Evolutionary conservation across 495 filamentous ascomycete genomes (phyloP).

Genomic region (Aspergillus incahuasiensis): DNA sequence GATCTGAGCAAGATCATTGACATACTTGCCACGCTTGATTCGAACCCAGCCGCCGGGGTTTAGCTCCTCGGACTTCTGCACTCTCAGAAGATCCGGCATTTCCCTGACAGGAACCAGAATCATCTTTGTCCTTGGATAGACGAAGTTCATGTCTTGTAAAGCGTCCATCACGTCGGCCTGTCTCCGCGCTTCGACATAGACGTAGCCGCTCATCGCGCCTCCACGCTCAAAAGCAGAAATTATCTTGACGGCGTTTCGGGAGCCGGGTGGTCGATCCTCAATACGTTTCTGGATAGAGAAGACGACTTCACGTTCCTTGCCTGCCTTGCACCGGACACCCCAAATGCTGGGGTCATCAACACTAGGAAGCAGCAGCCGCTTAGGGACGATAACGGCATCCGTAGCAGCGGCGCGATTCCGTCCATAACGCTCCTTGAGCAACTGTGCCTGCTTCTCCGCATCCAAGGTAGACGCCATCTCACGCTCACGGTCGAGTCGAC

Average conservation of each 20-base stretch:
- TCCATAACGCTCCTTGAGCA: constrained; percentile 79
- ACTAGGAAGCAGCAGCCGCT: constrained; percentile 82
- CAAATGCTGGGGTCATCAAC: constrained; percentile 96
- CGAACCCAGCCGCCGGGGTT: constrained; percentile 89
- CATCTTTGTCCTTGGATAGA: constrained; percentile 78
- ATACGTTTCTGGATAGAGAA: constrained; percentile 82
- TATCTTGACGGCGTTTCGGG: constrained; percentile 71
- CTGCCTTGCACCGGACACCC: constrained; percentile 87
- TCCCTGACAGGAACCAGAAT: constrained; percentile 92
- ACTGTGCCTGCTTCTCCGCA: constrained; percentile 86
- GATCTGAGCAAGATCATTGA: constrained; percentile 87
- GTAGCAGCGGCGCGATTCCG: constrained; percentile 54
- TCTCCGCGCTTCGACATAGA: constrained; percentile 88
- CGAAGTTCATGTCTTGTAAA: constrained; percentile 75
- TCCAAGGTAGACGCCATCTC: constrained; percentile 81
- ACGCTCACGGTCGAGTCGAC: constrained; percentile 88
- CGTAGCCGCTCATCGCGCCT: constrained; percentile 81
- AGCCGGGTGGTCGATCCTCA: constrained; percentile 64
- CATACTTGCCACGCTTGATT: constrained; percentile 77
- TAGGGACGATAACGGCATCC: constrained; percentile 68
- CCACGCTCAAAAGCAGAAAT: constrained; percentile 87
- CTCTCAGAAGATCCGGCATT: constrained; percentile 92
- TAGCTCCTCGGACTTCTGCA: constrained; percentile 79
- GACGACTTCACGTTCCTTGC: constrained; percentile 89
- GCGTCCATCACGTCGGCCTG: constrained; percentile 80